phyloP scores from a whole-genome alignment of 1,139 yeast genomes.

The Taiozyma onychis region DNA sequence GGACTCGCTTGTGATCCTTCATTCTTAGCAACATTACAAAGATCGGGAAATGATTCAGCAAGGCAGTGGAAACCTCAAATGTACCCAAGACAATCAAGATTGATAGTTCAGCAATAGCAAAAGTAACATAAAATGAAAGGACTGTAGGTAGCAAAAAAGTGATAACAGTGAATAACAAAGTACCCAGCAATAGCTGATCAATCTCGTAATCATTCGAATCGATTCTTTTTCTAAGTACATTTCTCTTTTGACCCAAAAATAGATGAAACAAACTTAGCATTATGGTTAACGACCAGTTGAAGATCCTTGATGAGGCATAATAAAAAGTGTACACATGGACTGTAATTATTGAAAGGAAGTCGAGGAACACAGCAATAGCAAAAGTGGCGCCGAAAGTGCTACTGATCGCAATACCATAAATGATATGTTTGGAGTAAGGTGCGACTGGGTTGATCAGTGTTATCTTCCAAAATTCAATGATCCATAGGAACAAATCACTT shows the following conservation, averaged over 20 bases:
- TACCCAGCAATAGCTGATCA: slow-evolving; percentile 85
- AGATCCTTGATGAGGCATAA: slow-evolving; percentile 71
- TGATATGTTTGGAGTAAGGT: slow-evolving; percentile 29
- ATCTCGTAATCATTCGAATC: slow-evolving; percentile 81
- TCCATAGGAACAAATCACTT: slow-evolving; percentile 86
- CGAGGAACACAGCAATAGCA: slow-evolving; percentile 60
- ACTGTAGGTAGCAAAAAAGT: slow-evolving; percentile 82
- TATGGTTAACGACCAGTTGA: slow-evolving; percentile 65
- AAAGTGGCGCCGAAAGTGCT: slow-evolving; percentile 64
- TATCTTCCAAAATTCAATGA: slow-evolving; percentile 62
- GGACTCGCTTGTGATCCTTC: slow-evolving; percentile 79
- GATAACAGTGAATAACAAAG: slow-evolving; percentile 76
- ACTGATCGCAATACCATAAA: slow-evolving; percentile 34
- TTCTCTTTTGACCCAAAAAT: slow-evolving; percentile 86
- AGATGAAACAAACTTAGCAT: slow-evolving; percentile 74
- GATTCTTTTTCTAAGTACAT: slow-evolving; percentile 75
- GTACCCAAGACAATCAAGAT: slow-evolving; percentile 45
- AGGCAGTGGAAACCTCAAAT: slow-evolving; percentile 57
- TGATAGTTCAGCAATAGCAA: slow-evolving; percentile 53
- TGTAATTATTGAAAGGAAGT: slow-evolving; percentile 56
- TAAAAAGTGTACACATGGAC: slow-evolving; percentile 76
- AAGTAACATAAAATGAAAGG: slow-evolving; percentile 74
- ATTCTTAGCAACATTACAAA: slow-evolving; percentile 74
- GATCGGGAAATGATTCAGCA: slow-evolving; percentile 78
- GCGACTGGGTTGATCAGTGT: slow-evolving; percentile 25